Evolutionary conservation across 2,329 filamentous ascomycete genomes (phyloP).

Genomic region (Aspergillus uvarum): DNA sequence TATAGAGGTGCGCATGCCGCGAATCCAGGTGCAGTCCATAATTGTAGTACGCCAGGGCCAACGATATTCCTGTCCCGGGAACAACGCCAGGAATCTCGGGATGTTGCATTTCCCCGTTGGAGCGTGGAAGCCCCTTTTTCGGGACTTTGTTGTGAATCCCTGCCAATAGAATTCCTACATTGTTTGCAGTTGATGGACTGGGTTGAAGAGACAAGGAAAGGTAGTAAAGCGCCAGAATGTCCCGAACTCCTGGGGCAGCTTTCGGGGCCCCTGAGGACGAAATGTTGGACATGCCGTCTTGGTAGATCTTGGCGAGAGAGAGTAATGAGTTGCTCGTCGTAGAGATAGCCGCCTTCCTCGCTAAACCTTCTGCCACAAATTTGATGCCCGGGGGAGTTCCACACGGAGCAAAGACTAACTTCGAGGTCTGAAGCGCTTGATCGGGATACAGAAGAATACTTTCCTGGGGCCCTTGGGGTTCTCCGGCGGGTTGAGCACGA

Average conservation of each 20-base stretch:
- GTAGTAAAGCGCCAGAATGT: conserved; percentile 94
- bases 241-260: conserved; percentile 74
- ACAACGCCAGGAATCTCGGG: conserved; percentile 71
- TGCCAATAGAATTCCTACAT: conserved; percentile 94
- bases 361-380: conserved; percentile 67
- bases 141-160: conserved; percentile 74
- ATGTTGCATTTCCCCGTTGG: conserved; percentile 40
- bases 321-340: conserved; percentile 95
- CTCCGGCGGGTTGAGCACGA: conserved; percentile 38
- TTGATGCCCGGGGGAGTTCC: conserved; percentile 78
- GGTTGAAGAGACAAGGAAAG: conserved; percentile 90
- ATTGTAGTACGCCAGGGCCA: conserved; percentile 92
- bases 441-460: conserved; percentile 81
- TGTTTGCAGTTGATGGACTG: conserved; percentile 96
- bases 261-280: conserved; percentile 56
- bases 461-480: conserved; percentile 43
- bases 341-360: conserved; percentile 77
- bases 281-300: conserved; percentile 86
- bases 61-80: conserved; percentile 80
- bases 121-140: conserved; percentile 38
- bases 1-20: conserved; percentile 92
- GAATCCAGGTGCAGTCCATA: conserved; percentile 85
- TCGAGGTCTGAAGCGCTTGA: conserved; percentile 77
- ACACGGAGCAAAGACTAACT: conserved; percentile 73
- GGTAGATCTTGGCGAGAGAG: conserved; percentile 95